phyloP scores from a whole-genome alignment of 768 basidiomycete species.

The Omphalotus guepiniiformis region DNA sequence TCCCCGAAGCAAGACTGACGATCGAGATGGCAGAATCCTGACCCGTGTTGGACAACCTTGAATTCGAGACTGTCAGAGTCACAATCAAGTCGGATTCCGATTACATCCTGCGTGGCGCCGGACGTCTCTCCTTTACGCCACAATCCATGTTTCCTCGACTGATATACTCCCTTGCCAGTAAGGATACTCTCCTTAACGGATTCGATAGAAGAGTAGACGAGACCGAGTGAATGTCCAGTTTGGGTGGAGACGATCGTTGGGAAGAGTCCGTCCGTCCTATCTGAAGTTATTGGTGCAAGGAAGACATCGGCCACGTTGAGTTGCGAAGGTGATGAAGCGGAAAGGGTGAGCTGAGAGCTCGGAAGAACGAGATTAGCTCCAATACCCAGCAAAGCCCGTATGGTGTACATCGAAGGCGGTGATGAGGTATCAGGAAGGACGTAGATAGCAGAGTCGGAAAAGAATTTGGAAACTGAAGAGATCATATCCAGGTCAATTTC shows the following conservation, averaged over 20 bases:
- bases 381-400: constrained; percentile 55
- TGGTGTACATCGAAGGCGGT: constrained; percentile 53
- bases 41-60: constrained; percentile 82
- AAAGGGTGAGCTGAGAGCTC: constrained; percentile 61
- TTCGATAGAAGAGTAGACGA: constrained; percentile 91
- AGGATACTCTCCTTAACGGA: constrained; percentile 85
- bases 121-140: constrained; percentile 98
- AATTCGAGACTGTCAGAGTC: constrained; percentile 92
- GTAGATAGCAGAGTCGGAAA: constrained; percentile 56
- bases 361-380: constrained; percentile 70
- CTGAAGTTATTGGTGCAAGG: constrained; percentile 75
- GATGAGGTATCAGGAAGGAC: constrained; percentile 48
- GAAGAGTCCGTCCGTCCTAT: constrained; percentile 88
- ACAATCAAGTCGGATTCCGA: constrained; percentile 83
- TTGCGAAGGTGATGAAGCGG: constrained; percentile 45
- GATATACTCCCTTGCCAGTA: constrained; percentile 90
- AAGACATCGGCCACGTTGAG: constrained; percentile 83
- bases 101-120: constrained; percentile 86
- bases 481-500: constrained; percentile 73
- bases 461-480: constrained; percentile 73
- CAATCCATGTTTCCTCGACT: constrained; percentile 91
- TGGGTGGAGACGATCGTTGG: constrained; percentile 88
- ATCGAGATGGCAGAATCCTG: constrained; percentile 92
- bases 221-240: constrained; percentile 74
- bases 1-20: constrained; percentile 88